Evolutionary conservation across 305 asterid species (phyloP), one percentile per base, ranked within the genome.

Genomic region (Fraxinus greggii): DNA sequence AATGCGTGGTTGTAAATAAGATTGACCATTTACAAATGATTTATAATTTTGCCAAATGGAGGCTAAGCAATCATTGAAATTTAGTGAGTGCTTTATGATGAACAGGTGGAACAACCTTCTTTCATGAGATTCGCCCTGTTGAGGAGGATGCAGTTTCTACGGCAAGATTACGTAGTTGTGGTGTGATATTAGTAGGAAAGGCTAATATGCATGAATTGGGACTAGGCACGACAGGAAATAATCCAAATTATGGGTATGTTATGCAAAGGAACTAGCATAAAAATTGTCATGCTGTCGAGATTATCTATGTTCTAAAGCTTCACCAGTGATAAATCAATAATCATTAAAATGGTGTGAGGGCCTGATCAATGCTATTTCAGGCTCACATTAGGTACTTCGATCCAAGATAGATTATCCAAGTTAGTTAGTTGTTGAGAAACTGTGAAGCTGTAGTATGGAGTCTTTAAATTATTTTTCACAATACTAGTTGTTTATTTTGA

Each of bases 131-230:
- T 86, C 95, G 92, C 69, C 87, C 86, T 78, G 97, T 92, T 51
- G 80, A 90, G 83, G 88, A 86, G 86, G 99, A 96, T 87, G 98
- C 98, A 38, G 88, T 73, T 75, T 91, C 89, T 75, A 96, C 92
- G 72, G 92, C 90, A 88, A 90, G 90, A 82, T 85, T 96, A 85
- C 97, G 99, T 23, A 86, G 92, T 56, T 94, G 98, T 84, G 99
- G 98, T 79, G 98, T 84, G 80, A 85, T 96, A 81, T 91, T 96
- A 59, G 99, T 94, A 80, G 99, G 99, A 81, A 96, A 96, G 85
- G 99, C 99, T 78, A 96, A 94, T 90, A 96, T 96, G 99, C 98
- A 96, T 90, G 99, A 96, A 85, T 78, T 96, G 86, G 99, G 99
- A 72, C 79, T 96, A 88, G 98, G 99, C 36, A 92, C 97, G 3